phyloP scores from a whole-genome alignment of 345 rosid species.

The Odontarrhena argentea region DNA sequence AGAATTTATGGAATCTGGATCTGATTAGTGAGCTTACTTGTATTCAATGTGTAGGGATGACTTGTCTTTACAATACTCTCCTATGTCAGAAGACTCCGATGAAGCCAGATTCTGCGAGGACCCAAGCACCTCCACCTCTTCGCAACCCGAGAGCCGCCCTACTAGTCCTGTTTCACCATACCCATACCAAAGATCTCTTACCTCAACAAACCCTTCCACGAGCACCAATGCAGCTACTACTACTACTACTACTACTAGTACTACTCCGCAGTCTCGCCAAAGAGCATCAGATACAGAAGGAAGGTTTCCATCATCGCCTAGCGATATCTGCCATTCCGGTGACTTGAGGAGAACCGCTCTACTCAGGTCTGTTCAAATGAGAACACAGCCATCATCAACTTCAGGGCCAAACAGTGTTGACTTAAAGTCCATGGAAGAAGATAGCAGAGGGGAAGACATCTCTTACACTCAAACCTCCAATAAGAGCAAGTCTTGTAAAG shows the following conservation, averaged over 20 bases:
- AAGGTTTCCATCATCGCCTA: constrained; percentile 93
- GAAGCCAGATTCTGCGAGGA: constrained; percentile 68
- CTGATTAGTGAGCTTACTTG: constrained; percentile 5
- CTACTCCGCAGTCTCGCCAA: constrained; percentile 61
- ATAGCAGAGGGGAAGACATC: constrained; percentile 52
- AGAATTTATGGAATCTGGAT: neutral
- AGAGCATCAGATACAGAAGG: constrained; percentile 90
- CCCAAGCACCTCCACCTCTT: constrained; percentile 47
- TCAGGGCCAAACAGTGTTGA: constrained; percentile 60
- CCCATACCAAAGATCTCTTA: constrained; percentile 61
- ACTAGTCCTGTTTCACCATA: constrained; percentile 89
- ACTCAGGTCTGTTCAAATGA: constrained; percentile 94
- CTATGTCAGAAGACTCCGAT: constrained; percentile 93
- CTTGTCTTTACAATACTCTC: constrained; percentile 79
- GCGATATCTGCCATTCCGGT: constrained; percentile 95
- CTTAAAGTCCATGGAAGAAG: constrained; percentile 70
- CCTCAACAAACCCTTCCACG: constrained; percentile 43
- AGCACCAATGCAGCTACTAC: constrained; percentile 20
- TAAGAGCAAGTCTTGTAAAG: constrained; percentile 54
- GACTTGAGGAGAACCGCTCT: constrained; percentile 91
- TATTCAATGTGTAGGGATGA: constrained; percentile 63
- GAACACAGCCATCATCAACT: constrained; percentile 68
- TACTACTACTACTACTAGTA: constrained; percentile 26
- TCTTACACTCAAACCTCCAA: constrained; percentile 49
- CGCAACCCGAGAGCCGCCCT: constrained; percentile 75